phyloP scores from a whole-genome alignment of 352 stramenopile species.

The Thraustochytrium sp. region DNA sequence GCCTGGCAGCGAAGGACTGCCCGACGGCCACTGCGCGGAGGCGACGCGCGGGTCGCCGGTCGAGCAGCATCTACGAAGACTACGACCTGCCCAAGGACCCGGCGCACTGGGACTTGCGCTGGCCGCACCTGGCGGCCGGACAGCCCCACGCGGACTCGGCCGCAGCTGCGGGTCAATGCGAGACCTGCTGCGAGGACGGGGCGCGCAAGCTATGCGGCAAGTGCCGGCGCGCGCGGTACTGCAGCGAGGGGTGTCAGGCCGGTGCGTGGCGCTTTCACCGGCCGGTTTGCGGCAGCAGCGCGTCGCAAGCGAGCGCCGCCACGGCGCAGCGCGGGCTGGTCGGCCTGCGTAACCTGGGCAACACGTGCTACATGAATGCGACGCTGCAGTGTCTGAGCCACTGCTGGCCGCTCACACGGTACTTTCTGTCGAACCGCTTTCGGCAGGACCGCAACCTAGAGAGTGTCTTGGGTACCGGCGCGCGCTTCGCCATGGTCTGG shows the following conservation, averaged over 20 bases:
- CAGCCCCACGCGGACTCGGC: neutral
- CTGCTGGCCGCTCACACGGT: slow-evolving; percentile 85
- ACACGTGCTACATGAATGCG: slow-evolving; percentile 65
- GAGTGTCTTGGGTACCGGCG: slow-evolving; percentile 85
- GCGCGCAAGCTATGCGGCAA: neutral
- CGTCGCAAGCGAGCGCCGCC: neutral
- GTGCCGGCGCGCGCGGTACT: neutral
- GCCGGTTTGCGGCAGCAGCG: neutral
- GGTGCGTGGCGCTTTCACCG: neutral
- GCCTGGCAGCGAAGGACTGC: neutral
- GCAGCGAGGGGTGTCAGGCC: neutral
- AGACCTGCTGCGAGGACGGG: neutral
- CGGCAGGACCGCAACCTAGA: slow-evolving; percentile 89
- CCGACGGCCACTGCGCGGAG: neutral
- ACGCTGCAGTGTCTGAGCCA: slow-evolving; percentile 80
- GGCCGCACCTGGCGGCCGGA: neutral
- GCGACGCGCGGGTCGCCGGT: neutral
- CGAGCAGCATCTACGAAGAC: slow-evolving; percentile 33
- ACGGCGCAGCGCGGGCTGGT: slow-evolving; percentile 57
- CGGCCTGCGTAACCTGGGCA: slow-evolving; percentile 60
- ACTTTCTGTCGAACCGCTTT: slow-evolving; percentile 91
- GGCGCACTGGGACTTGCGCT: neutral
- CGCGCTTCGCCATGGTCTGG: slow-evolving; percentile 85
- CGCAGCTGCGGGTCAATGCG: neutral
- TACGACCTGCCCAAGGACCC: slow-evolving; percentile 22